Evolutionary conservation across 2,329 filamentous ascomycete genomes (phyloP).

Genomic region (Cercospora canescens): DNA sequence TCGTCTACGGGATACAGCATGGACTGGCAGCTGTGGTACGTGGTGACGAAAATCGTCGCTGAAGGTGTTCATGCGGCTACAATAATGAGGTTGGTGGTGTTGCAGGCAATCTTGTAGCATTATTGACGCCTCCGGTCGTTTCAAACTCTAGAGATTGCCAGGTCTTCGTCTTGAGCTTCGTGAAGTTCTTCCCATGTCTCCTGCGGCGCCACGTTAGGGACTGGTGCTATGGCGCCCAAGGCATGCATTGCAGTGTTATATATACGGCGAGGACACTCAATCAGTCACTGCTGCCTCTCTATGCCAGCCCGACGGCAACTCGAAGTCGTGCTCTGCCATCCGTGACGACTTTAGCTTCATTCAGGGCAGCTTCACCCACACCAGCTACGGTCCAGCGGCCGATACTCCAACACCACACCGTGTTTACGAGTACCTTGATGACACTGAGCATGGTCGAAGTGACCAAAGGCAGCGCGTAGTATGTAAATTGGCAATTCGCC

Average conservation of each 20-base stretch:
- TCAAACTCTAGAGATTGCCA: not conserved
- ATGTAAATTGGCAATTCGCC: too few relatives aligned
- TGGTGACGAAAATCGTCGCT: not conserved
- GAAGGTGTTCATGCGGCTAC: not conserved
- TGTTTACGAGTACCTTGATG: not conserved
- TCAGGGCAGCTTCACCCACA: not conserved
- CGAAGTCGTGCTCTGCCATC: too few relatives aligned
- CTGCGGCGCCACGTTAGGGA: not conserved
- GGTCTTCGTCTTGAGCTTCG: not conserved
- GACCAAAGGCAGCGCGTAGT: not conserved
- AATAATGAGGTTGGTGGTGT: too few relatives aligned
- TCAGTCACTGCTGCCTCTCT: too few relatives aligned
- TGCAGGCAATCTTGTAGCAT: not conserved
- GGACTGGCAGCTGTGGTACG: not conserved
- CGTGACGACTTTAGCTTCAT: not conserved
- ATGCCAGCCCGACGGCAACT: too few relatives aligned
- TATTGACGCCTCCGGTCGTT: too few relatives aligned
- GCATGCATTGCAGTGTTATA: too few relatives aligned
- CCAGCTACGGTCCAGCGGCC: not conserved
- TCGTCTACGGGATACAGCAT: not conserved
- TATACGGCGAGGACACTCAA: too few relatives aligned
- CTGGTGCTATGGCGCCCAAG: not conserved
- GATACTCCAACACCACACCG: not conserved
- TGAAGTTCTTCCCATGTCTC: not conserved
- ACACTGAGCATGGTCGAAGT: not conserved